These are phyloP conservation scores for Physcomitrium patens DNA, from an alignment of 225 moss, liverwort and hornwort species.

Conservation along the genomic window DNA sequence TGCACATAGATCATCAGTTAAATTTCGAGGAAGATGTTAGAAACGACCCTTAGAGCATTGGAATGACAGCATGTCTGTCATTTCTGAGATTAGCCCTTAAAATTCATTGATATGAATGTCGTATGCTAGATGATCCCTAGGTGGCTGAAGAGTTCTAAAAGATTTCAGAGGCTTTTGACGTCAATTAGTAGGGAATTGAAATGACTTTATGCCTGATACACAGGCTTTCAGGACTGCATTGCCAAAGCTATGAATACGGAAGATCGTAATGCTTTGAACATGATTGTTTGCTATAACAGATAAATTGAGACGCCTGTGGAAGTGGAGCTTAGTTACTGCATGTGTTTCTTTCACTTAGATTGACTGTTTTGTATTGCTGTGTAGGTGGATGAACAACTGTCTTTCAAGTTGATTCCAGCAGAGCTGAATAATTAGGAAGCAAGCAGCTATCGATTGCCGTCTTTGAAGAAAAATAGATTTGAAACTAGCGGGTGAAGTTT, in stretches of 20 bases:
- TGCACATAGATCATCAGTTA: slow-evolving; percentile 1
- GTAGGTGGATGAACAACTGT: slow-evolving; percentile 39
- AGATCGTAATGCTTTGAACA: no score
- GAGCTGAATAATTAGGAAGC: slow-evolving; percentile 32
- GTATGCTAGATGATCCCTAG: background rate
- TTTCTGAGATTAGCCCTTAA: background rate
- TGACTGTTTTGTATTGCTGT: slow-evolving; percentile 14
- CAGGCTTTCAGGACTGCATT: no score
- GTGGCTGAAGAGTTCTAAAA: no score
- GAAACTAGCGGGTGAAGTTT: slow-evolving; percentile 41
- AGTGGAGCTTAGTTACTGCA: background rate
- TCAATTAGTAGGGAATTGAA: background rate
- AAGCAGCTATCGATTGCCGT: slow-evolving; percentile 22
- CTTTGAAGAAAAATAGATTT: slow-evolving; percentile 34
- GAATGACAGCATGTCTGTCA: background rate
- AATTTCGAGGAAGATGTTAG: background rate
- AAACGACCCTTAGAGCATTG: no score
- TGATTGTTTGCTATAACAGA: no score
- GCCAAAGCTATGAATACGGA: no score
- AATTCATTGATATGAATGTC: background rate
- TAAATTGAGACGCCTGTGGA: background rate
- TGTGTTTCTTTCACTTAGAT: slow-evolving; percentile 5
- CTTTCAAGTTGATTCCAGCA: slow-evolving; percentile 30
- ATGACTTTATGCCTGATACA: no score
- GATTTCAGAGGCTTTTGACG: no score